Percentiles rank a stretch among this genome's conserved stretches.
These are phyloP conservation scores for Russula olivacea DNA, from an alignment of 768 basidiomycete genomes.

Conservation along the genomic window DNA sequence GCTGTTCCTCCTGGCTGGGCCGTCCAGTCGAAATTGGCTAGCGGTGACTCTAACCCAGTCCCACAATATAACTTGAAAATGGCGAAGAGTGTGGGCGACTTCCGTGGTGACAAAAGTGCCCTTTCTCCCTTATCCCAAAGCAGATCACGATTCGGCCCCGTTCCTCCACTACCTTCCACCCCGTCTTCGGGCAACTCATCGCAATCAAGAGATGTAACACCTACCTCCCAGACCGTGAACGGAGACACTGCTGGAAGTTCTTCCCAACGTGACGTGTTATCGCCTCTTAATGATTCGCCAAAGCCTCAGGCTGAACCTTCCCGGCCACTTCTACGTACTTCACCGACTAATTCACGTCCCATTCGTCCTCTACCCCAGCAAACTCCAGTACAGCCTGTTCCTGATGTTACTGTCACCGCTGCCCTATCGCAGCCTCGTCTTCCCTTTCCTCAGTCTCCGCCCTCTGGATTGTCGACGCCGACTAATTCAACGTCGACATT, in stretches of 20 bases:
- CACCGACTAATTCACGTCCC: constrained; percentile 20
- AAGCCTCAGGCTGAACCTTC: constrained; percentile 12
- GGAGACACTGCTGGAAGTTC: constrained; percentile 8
- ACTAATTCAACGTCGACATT: constrained; percentile 6
- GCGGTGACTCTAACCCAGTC: constrained; percentile 20
- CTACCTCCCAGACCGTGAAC: constrained; percentile 1
- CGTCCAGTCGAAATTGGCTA: constrained; percentile 41
- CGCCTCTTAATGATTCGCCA: background rate
- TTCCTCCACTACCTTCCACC: constrained; percentile 19
- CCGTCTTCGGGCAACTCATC: background rate
- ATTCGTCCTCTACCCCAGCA: constrained; percentile 20
- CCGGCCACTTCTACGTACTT: constrained; percentile 8
- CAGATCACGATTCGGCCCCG: constrained; percentile 12
- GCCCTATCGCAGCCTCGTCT: constrained; percentile 1
- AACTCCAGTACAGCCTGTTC: constrained; percentile 3
- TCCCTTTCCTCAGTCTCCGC: constrained; percentile 10
- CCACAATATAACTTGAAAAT: constrained; percentile 21
- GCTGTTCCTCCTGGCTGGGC: constrained; percentile 44
- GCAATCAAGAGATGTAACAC: constrained; percentile 8
- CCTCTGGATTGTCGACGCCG: background rate
- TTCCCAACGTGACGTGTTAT: constrained; percentile 10
- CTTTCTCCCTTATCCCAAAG: constrained; percentile 5
- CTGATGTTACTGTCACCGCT: constrained; percentile 14
- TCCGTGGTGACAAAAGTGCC: constrained; percentile 22
- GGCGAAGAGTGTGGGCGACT: constrained; percentile 26